Evolutionary conservation across 2,329 filamentous ascomycete genomes (phyloP).

Genomic region (Botrytis fragariae): DNA sequence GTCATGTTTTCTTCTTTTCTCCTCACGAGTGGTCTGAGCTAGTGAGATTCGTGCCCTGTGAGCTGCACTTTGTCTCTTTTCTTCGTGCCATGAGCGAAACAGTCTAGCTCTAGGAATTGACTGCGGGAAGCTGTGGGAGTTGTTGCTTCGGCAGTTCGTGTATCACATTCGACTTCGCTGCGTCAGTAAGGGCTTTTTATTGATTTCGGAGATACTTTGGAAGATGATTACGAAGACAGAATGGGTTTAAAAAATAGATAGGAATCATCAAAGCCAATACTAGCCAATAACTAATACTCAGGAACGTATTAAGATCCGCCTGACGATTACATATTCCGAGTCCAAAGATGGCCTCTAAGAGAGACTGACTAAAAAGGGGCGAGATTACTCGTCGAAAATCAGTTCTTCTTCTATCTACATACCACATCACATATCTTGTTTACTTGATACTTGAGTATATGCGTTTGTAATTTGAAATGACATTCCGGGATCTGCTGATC

Average conservation of each 20-base stretch:
- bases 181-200: not conserved
- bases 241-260: not conserved
- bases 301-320: not conserved
- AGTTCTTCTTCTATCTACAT: not conserved
- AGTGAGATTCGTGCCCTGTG: not conserved
- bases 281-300: not conserved
- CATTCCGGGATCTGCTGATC: conserved; percentile 8
- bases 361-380: not conserved
- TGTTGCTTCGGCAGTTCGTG: not conserved
- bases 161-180: not conserved
- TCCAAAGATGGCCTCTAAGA: not conserved
- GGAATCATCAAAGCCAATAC: not conserved
- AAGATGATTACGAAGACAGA: not conserved
- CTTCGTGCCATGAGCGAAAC: not conserved
- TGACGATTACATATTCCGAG: not conserved
- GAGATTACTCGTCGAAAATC: not conserved
- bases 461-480: not conserved
- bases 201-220: too few relatives aligned
- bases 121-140: not conserved
- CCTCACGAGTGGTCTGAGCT: not conserved
- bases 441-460: not conserved
- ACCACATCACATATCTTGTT: not conserved
- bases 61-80: not conserved
- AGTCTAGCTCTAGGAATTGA: not conserved
- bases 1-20: not conserved